Evolutionary conservation across 352 stramenopile genomes (phyloP).

Genomic region (Globisporangium abappressorium): DNA sequence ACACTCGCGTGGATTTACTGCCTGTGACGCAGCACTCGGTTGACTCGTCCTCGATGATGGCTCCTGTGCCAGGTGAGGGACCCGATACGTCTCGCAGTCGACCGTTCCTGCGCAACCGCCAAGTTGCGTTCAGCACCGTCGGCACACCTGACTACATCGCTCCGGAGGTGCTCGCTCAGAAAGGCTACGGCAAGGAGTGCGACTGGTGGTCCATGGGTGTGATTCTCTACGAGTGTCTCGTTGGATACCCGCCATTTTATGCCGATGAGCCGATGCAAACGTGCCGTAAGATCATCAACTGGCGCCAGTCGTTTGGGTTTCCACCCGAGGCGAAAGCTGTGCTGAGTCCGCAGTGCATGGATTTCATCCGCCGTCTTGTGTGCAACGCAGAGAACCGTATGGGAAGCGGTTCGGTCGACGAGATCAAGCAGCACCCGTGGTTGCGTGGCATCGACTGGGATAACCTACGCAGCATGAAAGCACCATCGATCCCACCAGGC

Average conservation of each 20-base stretch:
- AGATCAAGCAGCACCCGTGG: slow-evolving; percentile 96
- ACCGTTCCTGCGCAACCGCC: slow-evolving; percentile 64
- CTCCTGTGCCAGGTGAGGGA: slow-evolving; percentile 14
- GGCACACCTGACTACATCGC: slow-evolving; percentile 98
- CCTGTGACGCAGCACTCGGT: slow-evolving; percentile 76
- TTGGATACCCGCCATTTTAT: slow-evolving; percentile 98
- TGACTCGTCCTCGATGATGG: slow-evolving; percentile 21
- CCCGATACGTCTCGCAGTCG: slow-evolving; percentile 51
- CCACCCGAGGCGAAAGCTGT: slow-evolving; percentile 37
- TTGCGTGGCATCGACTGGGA: slow-evolving; percentile 91
- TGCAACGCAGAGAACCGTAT: slow-evolving; percentile 90
- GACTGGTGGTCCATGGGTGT: slow-evolving; percentile 99
- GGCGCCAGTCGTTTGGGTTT: slow-evolving; percentile 70
- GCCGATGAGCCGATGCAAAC: slow-evolving; percentile 94
- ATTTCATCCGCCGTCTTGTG: slow-evolving; percentile 89
- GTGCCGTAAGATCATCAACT: slow-evolving; percentile 90
- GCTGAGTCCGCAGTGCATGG: slow-evolving; percentile 72
- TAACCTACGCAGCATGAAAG: slow-evolving; percentile 62
- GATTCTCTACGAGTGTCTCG: slow-evolving; percentile 98
- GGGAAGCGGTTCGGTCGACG: slow-evolving; percentile 87
- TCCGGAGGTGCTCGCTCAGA: slow-evolving; percentile 93
- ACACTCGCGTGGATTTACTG: slow-evolving; percentile 80
- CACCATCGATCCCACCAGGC: slow-evolving; percentile 79
- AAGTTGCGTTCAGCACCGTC: slow-evolving; percentile 95
- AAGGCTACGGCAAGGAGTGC: slow-evolving; percentile 84